A percentile compares a stretch with the other conserved stretches of the same genome.
Conservation (phyloP, 1,139 yeast genomes). For the Candida sp. region DNA sequence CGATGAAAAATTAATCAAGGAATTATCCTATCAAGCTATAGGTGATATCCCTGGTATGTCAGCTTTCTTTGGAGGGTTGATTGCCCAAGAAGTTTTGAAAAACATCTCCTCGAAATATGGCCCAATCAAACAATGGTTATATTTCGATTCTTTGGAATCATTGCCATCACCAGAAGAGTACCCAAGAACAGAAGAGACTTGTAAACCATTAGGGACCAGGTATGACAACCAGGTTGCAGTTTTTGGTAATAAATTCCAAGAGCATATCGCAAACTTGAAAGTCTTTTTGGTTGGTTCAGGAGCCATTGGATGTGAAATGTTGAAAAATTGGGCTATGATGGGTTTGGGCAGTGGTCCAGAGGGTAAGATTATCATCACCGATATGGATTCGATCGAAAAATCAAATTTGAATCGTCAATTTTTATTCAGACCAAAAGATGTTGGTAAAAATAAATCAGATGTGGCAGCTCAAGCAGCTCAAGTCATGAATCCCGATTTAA, state of each 20-base stretch:
- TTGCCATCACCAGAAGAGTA: conserved; percentile 59
- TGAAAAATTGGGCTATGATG: conserved; percentile 97
- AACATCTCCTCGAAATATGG: conserved; percentile 92
- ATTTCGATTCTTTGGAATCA: conserved; percentile 92
- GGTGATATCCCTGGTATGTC: conserved; percentile 92
- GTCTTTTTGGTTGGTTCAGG: conserved; percentile 97
- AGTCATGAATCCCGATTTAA: conserved; percentile 80
- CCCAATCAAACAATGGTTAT: conserved; percentile 88
- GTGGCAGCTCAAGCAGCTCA: conserved; percentile 85
- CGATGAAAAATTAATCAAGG: conserved; percentile 64
- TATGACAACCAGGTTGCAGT: conserved; percentile 95
- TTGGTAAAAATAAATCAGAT: conserved; percentile 86
- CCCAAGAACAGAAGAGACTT: conserved; percentile 66
- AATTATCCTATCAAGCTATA: conserved; percentile 77
- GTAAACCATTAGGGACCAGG: conserved; percentile 74
- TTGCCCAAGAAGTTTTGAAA: conserved; percentile 95
- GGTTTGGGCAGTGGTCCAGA: conserved; percentile 91
- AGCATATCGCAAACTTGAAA: conserved; percentile 67
- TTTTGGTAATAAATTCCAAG: conserved; percentile 78
- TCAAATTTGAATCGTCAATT: conserved; percentile 96
- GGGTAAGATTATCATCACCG: conserved; percentile 85
- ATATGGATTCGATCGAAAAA: conserved; percentile 93
- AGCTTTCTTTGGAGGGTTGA: conserved; percentile 91
- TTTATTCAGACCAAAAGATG: conserved; percentile 90
- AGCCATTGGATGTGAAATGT: conserved; percentile 99